Conservation (phyloP, 345 rosid species). For the Trapa bicornis region DNA sequence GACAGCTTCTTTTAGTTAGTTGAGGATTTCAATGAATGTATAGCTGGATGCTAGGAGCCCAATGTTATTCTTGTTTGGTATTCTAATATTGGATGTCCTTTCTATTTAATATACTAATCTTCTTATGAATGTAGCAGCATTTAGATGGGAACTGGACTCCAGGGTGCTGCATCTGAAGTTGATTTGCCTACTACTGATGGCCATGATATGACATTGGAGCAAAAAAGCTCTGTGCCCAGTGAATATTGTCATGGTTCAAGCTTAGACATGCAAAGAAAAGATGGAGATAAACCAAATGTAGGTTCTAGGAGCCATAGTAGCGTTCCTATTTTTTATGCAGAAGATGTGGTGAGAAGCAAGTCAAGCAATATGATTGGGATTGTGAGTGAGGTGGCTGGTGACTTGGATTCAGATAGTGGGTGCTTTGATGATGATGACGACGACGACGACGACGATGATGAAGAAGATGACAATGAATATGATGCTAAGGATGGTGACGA, state of each 20-base stretch:
- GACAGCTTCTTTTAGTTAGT: neutral
- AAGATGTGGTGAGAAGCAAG: conserved; percentile 68
- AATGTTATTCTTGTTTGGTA: neutral
- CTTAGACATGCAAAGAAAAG: conserved; percentile 14
- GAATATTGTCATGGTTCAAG: conserved; percentile 18
- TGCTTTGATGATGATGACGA: conserved; percentile 38
- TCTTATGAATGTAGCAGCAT: conserved; percentile 6
- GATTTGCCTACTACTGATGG: conserved; percentile 14
- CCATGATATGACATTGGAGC: conserved; percentile 9
- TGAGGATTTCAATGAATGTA: neutral
- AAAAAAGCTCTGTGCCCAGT: conserved; percentile 15
- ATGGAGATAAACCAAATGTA: conserved; percentile 14
- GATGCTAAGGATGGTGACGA: conserved; percentile 16
- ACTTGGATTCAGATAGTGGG: conserved; percentile 72
- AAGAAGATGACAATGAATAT: conserved; percentile 15
- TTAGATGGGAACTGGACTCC: conserved; percentile 51
- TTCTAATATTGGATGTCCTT: neutral
- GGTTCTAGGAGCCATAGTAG: conserved; percentile 19
- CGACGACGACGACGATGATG: conserved; percentile 18
- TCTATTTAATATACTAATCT: neutral
- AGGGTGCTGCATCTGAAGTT: conserved; percentile 20
- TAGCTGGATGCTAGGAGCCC: neutral
- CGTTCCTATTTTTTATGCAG: conserved; percentile 46
- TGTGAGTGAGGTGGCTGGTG: conserved; percentile 87
- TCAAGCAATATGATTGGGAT: conserved; percentile 50